Evolutionary conservation across 495 filamentous ascomycete species (phyloP), one percentile per base, ranked within the genome.

Genomic region (Podospora pseudoanserina): DNA sequence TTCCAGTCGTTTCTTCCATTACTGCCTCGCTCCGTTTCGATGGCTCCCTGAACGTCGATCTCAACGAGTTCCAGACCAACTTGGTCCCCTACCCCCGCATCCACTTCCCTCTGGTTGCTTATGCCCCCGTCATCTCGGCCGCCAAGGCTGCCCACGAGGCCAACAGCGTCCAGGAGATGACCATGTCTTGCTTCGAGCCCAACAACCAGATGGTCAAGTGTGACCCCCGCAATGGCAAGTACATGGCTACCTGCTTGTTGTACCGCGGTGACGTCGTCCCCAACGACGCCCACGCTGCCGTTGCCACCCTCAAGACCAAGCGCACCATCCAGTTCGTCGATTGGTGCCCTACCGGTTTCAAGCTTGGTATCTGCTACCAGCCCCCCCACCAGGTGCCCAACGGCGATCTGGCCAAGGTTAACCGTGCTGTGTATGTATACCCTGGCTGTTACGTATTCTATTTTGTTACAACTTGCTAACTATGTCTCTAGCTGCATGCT

Each of bases 21-120:
- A 99, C 95, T 68, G 94, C 95, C 68, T 98, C 95, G 68, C 91
- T 99, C 72, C 94, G 95, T 75, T 99, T 99, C 82, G 95, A 99
- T 77, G 95, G 95, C 72, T 96, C 94, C 69, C 92, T 99, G 72
- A 99, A 99, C 84, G 95, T 99, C 83, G 95, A 99, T 83, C 86
- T 99, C 57, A 97, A 97, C 84, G 95, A 99, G 84, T 99, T 99
- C 89, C 95, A 99, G 88, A 99, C 95, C 81, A 99, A 99, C 84
- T 82, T 99, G 78, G 95, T 99, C 57, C 95, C 95, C 63, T 99
- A 97, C 83, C 95, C 95, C 70, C 94, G 95, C 85, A 98, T 99
- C 78, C 95, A 99, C 84, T 99, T 97, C 88, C 95, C 95, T 70
- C 88, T 99, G 70, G 94, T 97, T 74, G 92, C 92, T 76, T 99